phyloP scores from a whole-genome alignment of 2,329 filamentous ascomycete species.

The Aschersonia sp. region DNA sequence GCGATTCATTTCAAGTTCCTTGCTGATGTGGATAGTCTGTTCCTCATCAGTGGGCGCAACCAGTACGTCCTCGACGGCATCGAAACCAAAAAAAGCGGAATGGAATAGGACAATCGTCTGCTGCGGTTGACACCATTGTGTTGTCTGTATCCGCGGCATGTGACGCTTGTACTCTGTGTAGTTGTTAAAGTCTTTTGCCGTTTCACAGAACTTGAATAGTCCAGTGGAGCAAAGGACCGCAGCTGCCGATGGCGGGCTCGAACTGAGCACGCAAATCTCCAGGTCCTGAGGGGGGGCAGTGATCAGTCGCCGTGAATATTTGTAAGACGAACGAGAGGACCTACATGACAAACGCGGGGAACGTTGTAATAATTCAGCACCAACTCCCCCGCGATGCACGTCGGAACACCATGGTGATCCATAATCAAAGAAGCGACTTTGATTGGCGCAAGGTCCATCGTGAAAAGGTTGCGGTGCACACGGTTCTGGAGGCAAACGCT shows the following conservation, averaged over 20 bases:
- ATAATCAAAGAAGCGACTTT: background rate
- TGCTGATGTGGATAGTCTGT: constrained; percentile 2
- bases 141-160: constrained; percentile 8
- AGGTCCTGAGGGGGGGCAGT: constrained; percentile 4
- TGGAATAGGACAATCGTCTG: constrained; percentile 7
- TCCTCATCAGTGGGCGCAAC: constrained; percentile 4
- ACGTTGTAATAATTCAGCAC: constrained; percentile 7
- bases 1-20: background rate
- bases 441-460: too few relatives aligned
- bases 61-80: constrained; percentile 4
- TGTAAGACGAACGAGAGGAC: background rate
- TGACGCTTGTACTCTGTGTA: constrained; percentile 12
- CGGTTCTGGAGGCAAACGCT: too few relatives aligned
- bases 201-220: constrained; percentile 4
- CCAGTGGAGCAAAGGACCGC: constrained; percentile 6
- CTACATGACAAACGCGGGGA: constrained; percentile 6
- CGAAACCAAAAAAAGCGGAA: constrained; percentile 5
- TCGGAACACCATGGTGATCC: constrained; percentile 2
- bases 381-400: constrained; percentile 6
- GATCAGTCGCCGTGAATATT: background rate
- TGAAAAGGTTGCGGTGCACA: too few relatives aligned
- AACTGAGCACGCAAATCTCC: constrained; percentile 7
- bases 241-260: constrained; percentile 3
- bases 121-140: constrained; percentile 2
- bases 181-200: constrained; percentile 5